Conservation (phyloP, 2,329 filamentous ascomycete genomes). For the Xylariaceae sp. region DNA sequence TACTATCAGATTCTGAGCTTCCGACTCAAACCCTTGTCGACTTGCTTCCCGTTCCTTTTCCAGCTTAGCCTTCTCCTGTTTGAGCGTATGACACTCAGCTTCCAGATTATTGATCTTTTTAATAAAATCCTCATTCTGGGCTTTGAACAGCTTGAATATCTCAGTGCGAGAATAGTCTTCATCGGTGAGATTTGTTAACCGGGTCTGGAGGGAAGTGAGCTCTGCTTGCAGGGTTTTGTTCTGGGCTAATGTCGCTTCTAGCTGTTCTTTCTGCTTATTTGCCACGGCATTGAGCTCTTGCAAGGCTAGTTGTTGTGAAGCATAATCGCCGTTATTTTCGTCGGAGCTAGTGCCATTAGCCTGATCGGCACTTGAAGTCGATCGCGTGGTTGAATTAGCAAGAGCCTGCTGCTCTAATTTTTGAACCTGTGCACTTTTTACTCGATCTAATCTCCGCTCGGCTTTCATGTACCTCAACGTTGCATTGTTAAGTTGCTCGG, state of each 20-base stretch:
- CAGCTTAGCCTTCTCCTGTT: conserved; percentile 78
- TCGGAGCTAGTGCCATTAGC: conserved; percentile 54
- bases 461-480: conserved; percentile 91
- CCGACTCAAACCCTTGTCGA: conserved; percentile 74
- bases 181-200: conserved; percentile 71
- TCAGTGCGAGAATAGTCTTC: conserved; percentile 93
- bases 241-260: conserved; percentile 74
- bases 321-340: conserved; percentile 52
- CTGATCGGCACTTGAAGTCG: conserved; percentile 40
- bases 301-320: conserved; percentile 69
- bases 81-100: conserved; percentile 77
- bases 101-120: conserved; percentile 89
- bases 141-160: conserved; percentile 86
- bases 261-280: conserved; percentile 81
- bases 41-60: conserved; percentile 82
- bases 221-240: conserved; percentile 72
- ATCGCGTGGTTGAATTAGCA: conserved; percentile 54
- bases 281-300: conserved; percentile 73
- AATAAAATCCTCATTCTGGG: conserved; percentile 87
- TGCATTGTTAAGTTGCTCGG: conserved; percentile 81
- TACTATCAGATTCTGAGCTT: conserved; percentile 65
- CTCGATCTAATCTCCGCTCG: conserved; percentile 88
- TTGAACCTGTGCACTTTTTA: conserved; percentile 82
- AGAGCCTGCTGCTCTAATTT: conserved; percentile 89
- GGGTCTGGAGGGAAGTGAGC: conserved; percentile 65